Evolutionary conservation across 495 filamentous ascomycete species (phyloP), one percentile per base, ranked within the genome.

Genomic region (Clavariopsis aquatica): DNA sequence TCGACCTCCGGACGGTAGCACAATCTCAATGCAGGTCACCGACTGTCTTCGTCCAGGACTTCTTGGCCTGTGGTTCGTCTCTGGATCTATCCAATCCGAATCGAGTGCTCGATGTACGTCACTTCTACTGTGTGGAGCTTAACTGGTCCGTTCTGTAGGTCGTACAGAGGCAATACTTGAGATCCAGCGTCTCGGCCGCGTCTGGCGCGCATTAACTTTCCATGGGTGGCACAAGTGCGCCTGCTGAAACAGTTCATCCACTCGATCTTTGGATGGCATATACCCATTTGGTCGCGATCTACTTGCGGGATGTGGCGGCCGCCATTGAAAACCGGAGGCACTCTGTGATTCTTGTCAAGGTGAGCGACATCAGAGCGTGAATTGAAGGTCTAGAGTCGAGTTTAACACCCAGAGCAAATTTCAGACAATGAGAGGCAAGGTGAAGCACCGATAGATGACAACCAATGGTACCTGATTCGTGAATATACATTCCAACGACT

Each of bases 251-350:
- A 51, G 26, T 41, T 34, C 31, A 34, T 34, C 46, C 31, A 9
- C 19, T 3, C 36, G 7, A 29, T 20, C 13, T 12, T 29, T 12
- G 57, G 52, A 1, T 52, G 52, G 49, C 45, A 64, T 26, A 38
- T 38, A 52, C 52, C 61, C 52, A 64, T 45, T 43, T 57, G n/a
- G 57, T 64, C 52, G 36, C 27, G 52, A 57, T 57, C 29, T 55
- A 24, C 27, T 51, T 34, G 60, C 24, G 38, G 20, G 52, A 58
- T 27, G 53, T 24, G 15, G 28, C 28, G 28, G n/a, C n/a, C 12
- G 9, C 38, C 38, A 17, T 43, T 17, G 2, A n/a, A 15, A 43
- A n/a, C n/a, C 38, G 12, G 38, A 2, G 38, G n/a, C 3, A 15
- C 38, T 43, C 38, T 3, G 38, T 17, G 38, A 43, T 17, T 17